These are phyloP conservation scores for Cicer cuneatum DNA, from an alignment of 306 rosid genomes.

Conservation along the genomic window DNA sequence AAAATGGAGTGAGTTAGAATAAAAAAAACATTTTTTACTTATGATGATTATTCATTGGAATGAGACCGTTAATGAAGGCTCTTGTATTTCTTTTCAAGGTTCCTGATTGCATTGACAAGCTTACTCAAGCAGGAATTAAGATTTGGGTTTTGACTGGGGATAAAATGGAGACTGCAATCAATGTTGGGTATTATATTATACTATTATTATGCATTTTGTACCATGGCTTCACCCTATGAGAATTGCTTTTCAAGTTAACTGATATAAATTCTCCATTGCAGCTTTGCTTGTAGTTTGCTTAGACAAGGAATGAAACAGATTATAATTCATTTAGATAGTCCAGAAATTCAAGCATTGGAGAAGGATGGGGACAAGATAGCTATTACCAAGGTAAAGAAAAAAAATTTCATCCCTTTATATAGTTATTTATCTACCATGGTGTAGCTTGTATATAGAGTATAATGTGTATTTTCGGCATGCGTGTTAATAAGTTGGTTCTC, in stretches of 20 bases:
- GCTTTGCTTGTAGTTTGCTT: slow-evolving; percentile 94
- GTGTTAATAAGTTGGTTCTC: too few relatives aligned
- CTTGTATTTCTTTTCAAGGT: slow-evolving; percentile 63
- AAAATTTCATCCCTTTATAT: slow-evolving; percentile 23
- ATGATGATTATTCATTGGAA: slow-evolving; percentile 25
- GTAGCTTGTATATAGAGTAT: slow-evolving; percentile 8
- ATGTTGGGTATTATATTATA: slow-evolving; percentile 74
- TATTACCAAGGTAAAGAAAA: slow-evolving; percentile 62
- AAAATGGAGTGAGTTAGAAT: slow-evolving; percentile 81
- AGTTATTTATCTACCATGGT: neutral
- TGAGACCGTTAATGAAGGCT: slow-evolving; percentile 37
- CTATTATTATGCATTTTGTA: slow-evolving; percentile 17
- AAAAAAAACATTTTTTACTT: neutral
- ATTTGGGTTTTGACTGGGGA: slow-evolving; percentile 99
- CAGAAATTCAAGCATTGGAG: slow-evolving; percentile 76
- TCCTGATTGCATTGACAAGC: slow-evolving; percentile 93
- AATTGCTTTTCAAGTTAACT: slow-evolving; percentile 44
- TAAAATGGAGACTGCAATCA: slow-evolving; percentile 98
- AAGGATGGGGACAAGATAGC: slow-evolving; percentile 78
- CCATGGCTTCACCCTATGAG: slow-evolving; percentile 29
- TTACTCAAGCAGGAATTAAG: slow-evolving; percentile 97
- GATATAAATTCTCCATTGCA: slow-evolving; percentile 54
- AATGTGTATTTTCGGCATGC: too few relatives aligned
- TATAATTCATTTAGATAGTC: slow-evolving; percentile 69
- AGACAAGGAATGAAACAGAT: slow-evolving; percentile 98